phyloP scores from a whole-genome alignment of 176 grass and related monocot genomes.

The Triticum aestivum region IWGSC_CS_RefSeq_v2.1 NC_057803.1:651550606-651551105 shows the following conservation, averaged over 20 bases:
- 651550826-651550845: not conserved
- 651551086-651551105: not conserved
- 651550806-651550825: not conserved
- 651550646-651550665: not conserved
- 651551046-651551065: not conserved
- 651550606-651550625: not conserved
- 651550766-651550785: not conserved
- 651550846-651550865: not conserved
- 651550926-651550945: not conserved
- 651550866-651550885: not conserved
- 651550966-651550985: slow-evolving; percentile 13
- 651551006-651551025: not conserved
- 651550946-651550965: not conserved
- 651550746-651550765: not conserved
- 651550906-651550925: slow-evolving; percentile 2
- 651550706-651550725: not conserved
- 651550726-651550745: not conserved
- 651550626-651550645: not conserved
- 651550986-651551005: not conserved
- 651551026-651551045: not conserved
- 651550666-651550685: not conserved
- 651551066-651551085: not conserved
- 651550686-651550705: not conserved
- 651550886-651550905: not conserved
- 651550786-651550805: not conserved